Evolutionary conservation across 768 basidiomycete species (phyloP), one percentile per base, ranked within the genome.

Genomic region (Amanita rubescens): DNA sequence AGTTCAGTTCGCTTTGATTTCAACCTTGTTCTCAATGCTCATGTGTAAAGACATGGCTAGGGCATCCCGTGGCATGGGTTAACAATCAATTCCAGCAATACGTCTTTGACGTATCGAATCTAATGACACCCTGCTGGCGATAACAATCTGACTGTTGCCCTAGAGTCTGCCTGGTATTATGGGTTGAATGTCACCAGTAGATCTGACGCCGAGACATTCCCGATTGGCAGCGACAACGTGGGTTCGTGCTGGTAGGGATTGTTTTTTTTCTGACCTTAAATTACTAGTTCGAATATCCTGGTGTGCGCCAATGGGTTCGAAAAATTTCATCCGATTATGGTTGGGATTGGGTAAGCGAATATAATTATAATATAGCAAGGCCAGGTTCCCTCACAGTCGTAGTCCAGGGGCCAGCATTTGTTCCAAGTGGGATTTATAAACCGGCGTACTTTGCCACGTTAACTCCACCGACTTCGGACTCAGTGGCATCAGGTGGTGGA

Each of bases 11-110:
- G 34, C 47, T 44, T 11, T 25, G 34, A 3, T 9, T 8, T 11
- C 5, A 11, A 53, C 15, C 42, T n/a, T 39, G 24, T 24, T n/a
- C 14, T 3, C 57, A 24, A 22, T 25, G 39, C 39, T 41, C 25
- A n/a, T 5, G 41, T 10, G 14, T 3, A 45, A 49, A 79, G 79
- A 79, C 73, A 9, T 65, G 82, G 6, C 72, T 71, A 6, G 76
- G 73, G 8, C 70, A 78, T 24, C 73, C 79, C 5, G 65, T 82
- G 19, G 75, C 77, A 15, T 81, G 79, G 79, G 77, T 80, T 27
- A 75, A 77, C 62, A 80, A 82, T 58, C 72, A 80, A 58, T 81
- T 81, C 62, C 71, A 69, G 33, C 80, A 79, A 62, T 78, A 79
- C 57, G 69, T 68, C 10, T 80, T 72, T 56, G 79, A 82, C 51